phyloP scores from a whole-genome alignment of 768 basidiomycete genomes.

The Kwoniella heveanensis region DNA sequence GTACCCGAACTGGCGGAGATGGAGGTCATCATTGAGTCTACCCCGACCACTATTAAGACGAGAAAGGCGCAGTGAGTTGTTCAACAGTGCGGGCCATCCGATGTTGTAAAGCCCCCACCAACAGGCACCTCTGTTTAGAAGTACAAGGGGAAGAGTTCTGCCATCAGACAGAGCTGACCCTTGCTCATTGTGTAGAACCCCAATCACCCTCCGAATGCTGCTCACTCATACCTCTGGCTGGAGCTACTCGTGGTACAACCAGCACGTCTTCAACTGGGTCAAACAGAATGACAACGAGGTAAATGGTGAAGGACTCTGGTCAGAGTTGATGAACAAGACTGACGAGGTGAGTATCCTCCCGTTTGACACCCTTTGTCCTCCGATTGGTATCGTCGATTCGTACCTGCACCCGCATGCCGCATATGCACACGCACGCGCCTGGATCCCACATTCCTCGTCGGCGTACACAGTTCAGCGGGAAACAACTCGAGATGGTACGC shows the following conservation, averaged over 20 bases:
- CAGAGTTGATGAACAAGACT: conserved; percentile 15
- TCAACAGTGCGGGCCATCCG: neutral
- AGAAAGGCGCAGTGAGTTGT: conserved; percentile 12
- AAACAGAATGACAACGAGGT: conserved; percentile 24
- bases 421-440: neutral
- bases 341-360: conserved; percentile 9
- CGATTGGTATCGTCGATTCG: neutral
- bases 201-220: conserved; percentile 26
- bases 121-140: no score
- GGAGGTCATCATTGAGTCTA: conserved; percentile 9
- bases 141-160: no score
- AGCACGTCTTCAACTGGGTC: conserved; percentile 22
- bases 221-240: conserved; percentile 26
- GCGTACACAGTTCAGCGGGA: conserved; percentile 14
- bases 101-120: no score
- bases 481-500: conserved; percentile 19
- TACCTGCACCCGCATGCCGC: neutral
- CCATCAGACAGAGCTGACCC: neutral
- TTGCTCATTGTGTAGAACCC: neutral
- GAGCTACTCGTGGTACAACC: conserved; percentile 28
- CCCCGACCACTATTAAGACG: conserved; percentile 1
- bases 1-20: conserved; percentile 22
- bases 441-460: neutral
- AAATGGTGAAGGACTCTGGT: conserved; percentile 12
- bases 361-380: no score